Evolutionary conservation across 345 rosid species (phyloP), one percentile per base, ranked within the genome.

Genomic region (Alliaria petiolata): DNA sequence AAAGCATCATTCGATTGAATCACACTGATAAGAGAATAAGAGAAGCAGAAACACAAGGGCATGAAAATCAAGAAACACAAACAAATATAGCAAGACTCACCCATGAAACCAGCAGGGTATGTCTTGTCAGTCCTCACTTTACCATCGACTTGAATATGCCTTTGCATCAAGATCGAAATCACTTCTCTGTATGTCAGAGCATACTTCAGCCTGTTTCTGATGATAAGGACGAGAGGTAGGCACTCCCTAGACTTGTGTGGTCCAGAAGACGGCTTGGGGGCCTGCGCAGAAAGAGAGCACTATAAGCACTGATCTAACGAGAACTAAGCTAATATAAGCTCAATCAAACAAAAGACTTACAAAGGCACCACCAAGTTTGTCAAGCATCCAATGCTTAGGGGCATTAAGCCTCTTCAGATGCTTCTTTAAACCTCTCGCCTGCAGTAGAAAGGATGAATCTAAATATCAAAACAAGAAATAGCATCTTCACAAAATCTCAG

Each of bases 341-440:
- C 4, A 43, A 43, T 14, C 11, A 25, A 45, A 67, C 20, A 67
- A 54, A 31, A 13, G 10, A 74, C 88, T 57, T 84, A 86, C 90
- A 78, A 86, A 86, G 59, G 90, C 88, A 68, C 90, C 90, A 47
- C 88, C 88, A 44, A 86, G 83, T 60, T 85, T 84, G 82, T 85
- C 92, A 49, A 88, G 91, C 91, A 84, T 83, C 93, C 93, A 88
- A 67, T 88, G 93, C 68, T 76, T 84, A 0, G 93, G 93, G 44
- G 93, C 93, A 88, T 88, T 85, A 51, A 88, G 87, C 85, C 91
- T 85, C 91, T 88, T 88, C 91, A 86, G 43, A 62, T 86, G 91
- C 44, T 88, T 88, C 83, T 88, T 88, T 86, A 88, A 82, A 28
- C 93, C 93, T 80, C 93, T 85, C 40, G 93, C 93, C 93, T 88